These are phyloP conservation scores for Phyllostachys edulis DNA, from an alignment of 176 grass and related monocot species.

Conservation along the genomic window DNA sequence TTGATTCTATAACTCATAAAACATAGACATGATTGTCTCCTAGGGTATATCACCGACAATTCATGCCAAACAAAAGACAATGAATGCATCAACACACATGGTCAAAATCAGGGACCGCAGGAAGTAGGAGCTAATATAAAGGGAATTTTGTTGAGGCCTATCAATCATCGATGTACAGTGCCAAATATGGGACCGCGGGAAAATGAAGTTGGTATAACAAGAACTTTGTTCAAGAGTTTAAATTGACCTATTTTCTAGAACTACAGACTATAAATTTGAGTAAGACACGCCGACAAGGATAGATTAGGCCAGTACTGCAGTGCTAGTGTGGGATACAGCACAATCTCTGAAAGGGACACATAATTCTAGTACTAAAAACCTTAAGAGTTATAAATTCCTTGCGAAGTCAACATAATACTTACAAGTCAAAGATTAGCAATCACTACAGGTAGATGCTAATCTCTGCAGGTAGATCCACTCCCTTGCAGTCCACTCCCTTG, in stretches of 20 bases:
- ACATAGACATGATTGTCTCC: no score
- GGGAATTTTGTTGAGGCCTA: conserved; percentile 8
- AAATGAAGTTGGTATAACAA: conserved; percentile 2
- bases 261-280: not conserved
- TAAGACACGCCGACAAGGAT: not conserved
- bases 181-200: conserved; percentile 10
- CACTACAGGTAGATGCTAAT: not conserved
- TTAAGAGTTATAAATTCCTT: not conserved
- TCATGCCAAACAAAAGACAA: conserved; percentile 12
- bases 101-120: conserved; percentile 8
- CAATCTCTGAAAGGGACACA: conserved; percentile 3
- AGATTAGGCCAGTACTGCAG: conserved; percentile 10
- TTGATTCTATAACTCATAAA: no score
- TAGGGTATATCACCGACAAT: no score
- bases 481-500: not conserved
- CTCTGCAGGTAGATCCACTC: not conserved
- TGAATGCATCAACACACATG: conserved; percentile 4
- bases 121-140: not conserved
- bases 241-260: conserved; percentile 14
- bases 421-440: not conserved
- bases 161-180: conserved; percentile 9
- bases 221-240: not conserved
- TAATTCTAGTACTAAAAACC: not conserved
- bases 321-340: conserved; percentile 29
- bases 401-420: not conserved